Evolutionary conservation across 2,329 filamentous ascomycete genomes (phyloP).

Genomic region (Colletotrichum melonis): DNA sequence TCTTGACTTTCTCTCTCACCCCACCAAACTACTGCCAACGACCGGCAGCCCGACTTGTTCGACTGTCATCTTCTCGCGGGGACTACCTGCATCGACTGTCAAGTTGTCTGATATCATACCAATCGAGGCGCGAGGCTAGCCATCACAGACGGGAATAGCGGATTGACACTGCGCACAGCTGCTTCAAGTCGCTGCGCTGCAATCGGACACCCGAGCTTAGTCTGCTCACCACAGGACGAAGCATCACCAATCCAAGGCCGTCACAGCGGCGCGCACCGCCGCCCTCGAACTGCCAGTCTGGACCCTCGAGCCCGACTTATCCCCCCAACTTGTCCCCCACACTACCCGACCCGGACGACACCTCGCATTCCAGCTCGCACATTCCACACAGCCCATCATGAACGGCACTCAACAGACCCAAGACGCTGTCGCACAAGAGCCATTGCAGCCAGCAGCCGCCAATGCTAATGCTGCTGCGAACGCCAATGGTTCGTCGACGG

Average conservation of each 20-base stretch:
- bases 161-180: constrained; percentile 11
- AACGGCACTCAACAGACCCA: constrained; percentile 32
- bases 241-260: constrained; percentile 17
- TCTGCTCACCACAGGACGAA: constrained; percentile 19
- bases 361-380: not conserved
- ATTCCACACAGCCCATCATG: constrained; percentile 28
- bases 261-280: constrained; percentile 8
- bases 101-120: not conserved
- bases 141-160: not conserved
- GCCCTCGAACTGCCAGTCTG: not conserved
- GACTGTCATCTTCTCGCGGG: not conserved
- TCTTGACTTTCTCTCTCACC: not conserved
- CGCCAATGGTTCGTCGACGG: constrained; percentile 35
- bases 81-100: not conserved
- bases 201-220: constrained; percentile 7
- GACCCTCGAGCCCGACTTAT: not conserved
- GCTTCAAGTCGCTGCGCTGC: constrained; percentile 9
- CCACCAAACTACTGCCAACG: not conserved
- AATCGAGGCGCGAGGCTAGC: not conserved
- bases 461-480: not conserved
- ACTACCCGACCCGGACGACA: constrained; percentile 2
- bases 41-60: not conserved
- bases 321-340: constrained; percentile 12
- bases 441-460: constrained; percentile 26
- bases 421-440: constrained; percentile 28